Conservation (phyloP, 306 rosid genomes). For the Prunus campanulata region DNA sequence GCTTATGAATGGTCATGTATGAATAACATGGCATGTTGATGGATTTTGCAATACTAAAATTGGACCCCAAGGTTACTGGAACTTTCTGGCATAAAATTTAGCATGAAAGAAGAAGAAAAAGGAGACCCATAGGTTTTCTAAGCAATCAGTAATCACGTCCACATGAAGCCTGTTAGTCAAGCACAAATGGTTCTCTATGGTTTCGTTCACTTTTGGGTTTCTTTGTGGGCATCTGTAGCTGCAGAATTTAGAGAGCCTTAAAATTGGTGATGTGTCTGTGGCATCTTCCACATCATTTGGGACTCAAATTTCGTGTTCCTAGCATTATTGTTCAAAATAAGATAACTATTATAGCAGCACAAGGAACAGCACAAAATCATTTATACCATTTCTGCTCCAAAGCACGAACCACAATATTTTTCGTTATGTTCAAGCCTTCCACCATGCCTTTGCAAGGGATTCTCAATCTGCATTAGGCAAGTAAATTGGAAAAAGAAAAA, state of each 20-base stretch:
- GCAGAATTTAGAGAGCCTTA: not conserved
- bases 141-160: not conserved
- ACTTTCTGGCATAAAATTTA: not conserved
- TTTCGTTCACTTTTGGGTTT: not conserved
- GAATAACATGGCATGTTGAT: not conserved
- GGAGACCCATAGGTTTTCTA: not conserved
- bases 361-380: constrained; percentile 26
- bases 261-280: not conserved
- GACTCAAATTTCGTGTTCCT: not conserved
- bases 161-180: not conserved
- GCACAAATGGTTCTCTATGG: not conserved
- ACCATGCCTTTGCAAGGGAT: constrained; percentile 88
- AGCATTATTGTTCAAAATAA: constrained; percentile 15
- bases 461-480: constrained; percentile 66
- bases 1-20: not conserved
- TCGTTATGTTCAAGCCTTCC: constrained; percentile 87
- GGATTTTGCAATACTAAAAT: not conserved
- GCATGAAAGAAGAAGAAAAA: not conserved
- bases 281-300: not conserved
- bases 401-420: constrained; percentile 91
- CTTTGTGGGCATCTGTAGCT: not conserved
- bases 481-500: not conserved
- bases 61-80: not conserved
- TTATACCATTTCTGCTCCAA: constrained; percentile 80
- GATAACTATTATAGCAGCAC: constrained; percentile 19